phyloP scores from a whole-genome alignment of 306 rosid genomes.

The Ormosia emarginata region DNA sequence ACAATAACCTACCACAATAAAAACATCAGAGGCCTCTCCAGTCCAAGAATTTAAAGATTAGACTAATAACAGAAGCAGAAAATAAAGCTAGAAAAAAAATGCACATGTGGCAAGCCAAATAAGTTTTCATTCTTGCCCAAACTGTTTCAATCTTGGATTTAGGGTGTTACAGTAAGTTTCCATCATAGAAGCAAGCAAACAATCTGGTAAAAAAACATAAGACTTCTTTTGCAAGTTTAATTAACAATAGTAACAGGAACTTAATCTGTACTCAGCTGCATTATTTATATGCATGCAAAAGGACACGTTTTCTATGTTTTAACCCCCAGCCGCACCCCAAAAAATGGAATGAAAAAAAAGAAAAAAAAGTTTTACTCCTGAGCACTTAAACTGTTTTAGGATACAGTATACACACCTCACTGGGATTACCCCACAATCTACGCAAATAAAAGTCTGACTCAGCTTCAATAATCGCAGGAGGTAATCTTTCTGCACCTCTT shows the following conservation, averaged over 20 bases:
- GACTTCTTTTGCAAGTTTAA: not conserved
- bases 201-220: not conserved
- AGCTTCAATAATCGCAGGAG: slow-evolving; percentile 76
- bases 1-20: not conserved
- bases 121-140: not conserved
- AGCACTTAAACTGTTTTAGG: not conserved
- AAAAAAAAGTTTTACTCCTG: not conserved
- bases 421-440: slow-evolving; percentile 94
- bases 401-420: slow-evolving; percentile 69
- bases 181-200: slow-evolving; percentile 2
- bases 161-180: not conserved
- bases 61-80: slow-evolving; percentile 15
- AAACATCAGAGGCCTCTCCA: slow-evolving; percentile 1
- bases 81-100: slow-evolving; percentile 19
- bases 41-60: slow-evolving; percentile 4
- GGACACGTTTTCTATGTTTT: slow-evolving; percentile 7
- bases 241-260: not conserved
- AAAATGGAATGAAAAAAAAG: not conserved
- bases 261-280: not conserved
- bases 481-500: slow-evolving; percentile 88
- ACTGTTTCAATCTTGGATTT: not conserved
- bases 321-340: not conserved
- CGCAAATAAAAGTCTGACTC: slow-evolving; percentile 80
- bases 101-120: slow-evolving; percentile 8
- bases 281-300: not conserved